phyloP scores from a whole-genome alignment of 2,329 filamentous ascomycete genomes.

The Leptographium radiaticola region DNA sequence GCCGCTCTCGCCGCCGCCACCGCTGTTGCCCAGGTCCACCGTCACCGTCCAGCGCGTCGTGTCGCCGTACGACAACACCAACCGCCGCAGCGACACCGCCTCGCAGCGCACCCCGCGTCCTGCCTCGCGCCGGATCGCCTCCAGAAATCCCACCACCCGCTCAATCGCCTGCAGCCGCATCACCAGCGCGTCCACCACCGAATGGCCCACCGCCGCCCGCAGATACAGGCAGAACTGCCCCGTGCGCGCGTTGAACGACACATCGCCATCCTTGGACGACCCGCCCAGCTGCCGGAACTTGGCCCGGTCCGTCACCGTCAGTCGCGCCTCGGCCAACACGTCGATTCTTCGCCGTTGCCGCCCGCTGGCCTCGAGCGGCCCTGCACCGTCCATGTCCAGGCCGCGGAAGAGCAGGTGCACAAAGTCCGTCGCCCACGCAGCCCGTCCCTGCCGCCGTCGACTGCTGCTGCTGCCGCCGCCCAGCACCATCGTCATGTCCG shows the following conservation, averaged over 20 bases:
- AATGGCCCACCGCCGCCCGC: constrained; percentile 41
- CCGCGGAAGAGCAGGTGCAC: constrained; percentile 45
- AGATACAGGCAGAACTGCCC: constrained; percentile 53
- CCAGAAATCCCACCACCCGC: constrained; percentile 56
- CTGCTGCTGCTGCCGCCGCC: not conserved
- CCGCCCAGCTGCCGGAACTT: constrained; percentile 42
- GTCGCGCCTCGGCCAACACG: constrained; percentile 37
- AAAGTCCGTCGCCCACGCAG: constrained; percentile 43
- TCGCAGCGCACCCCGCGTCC: constrained; percentile 40
- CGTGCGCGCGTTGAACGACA: constrained; percentile 44
- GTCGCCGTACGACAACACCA: constrained; percentile 55
- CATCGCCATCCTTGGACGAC: constrained; percentile 40
- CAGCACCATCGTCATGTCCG: not conserved
- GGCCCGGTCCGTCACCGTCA: constrained; percentile 37
- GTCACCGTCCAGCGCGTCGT: constrained; percentile 35
- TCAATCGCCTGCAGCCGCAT: constrained; percentile 53
- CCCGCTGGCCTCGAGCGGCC: no score
- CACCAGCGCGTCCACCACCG: constrained; percentile 45
- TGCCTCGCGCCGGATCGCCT: constrained; percentile 45
- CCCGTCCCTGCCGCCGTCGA: not conserved
- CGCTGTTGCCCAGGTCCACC: constrained; percentile 34
- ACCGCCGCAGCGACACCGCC: constrained; percentile 44
- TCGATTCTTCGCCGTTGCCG: constrained; percentile 15
- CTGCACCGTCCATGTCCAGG: constrained; percentile 23
- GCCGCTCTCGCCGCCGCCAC: not conserved